Conservation (phyloP, 1,284 basidiomycete species). For the Puccinia triticina region DNA sequence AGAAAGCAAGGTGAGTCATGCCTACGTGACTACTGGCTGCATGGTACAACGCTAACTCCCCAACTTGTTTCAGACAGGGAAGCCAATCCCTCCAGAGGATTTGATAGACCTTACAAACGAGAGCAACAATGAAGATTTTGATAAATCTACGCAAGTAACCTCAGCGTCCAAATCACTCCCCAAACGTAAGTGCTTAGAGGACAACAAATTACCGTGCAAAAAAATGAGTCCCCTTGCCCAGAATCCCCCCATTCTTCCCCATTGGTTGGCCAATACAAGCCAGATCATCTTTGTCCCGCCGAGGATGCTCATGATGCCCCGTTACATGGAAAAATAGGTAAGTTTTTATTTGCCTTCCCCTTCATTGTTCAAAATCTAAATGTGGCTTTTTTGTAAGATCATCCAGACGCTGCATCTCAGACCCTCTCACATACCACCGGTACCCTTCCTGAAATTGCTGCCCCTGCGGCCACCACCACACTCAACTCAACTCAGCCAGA, state of each 20-base stretch:
- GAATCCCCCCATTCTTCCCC: too few species aligned
- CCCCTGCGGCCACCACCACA: neutral
- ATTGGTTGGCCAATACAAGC: neutral
- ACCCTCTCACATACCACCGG: neutral
- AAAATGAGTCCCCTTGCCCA: neutral
- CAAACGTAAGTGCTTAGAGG: neutral
- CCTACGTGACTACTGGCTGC: too few species aligned
- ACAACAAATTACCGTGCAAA: neutral
- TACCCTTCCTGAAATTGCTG: neutral
- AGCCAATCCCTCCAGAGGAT: conserved; percentile 17
- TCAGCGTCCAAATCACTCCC: neutral
- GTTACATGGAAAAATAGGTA: neutral
- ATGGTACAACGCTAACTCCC: neutral
- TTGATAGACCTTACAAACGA: conserved; percentile 21
- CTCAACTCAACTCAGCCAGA: neutral
- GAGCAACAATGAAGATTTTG: neutral
- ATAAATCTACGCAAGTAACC: neutral
- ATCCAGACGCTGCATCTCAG: neutral
- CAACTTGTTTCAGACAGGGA: conserved; percentile 7
- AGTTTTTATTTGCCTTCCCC: neutral
- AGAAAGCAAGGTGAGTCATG: conserved; percentile 13
- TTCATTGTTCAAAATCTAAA: neutral
- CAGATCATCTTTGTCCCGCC: neutral
- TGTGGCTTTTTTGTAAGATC: neutral
- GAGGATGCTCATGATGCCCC: neutral